Base-by-base conservation (phyloP, 1,139 yeast genomes). In the Blastobotrys raffinosifermentans region DNA sequence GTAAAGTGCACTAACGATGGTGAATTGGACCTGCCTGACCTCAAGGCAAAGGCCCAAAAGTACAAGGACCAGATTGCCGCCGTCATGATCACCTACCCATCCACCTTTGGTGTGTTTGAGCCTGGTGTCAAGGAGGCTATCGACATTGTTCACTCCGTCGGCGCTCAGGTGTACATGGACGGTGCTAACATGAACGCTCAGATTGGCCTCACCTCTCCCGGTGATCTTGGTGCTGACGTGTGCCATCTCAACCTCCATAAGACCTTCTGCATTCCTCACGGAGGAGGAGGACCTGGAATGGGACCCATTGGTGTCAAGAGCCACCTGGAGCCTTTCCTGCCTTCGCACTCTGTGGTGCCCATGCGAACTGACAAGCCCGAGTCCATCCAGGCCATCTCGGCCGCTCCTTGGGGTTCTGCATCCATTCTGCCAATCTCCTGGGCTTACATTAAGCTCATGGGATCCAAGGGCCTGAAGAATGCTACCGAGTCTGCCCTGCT, bases 171-270 rank as follows among this genome's bases (percentile, higher is more conserved):
- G 20, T 91, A 91, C 66, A 72, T 91, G 66, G 98, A 91, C 63
- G 98, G 98, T 59, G 98, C 98, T 44, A 91, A 91, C 65, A 91
- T 91, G 98, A 91, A 91, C 60, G 98, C 98, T 0, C 98, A 91
- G 64, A 95, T 91, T 38, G 98, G 98, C 19, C 72, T 91, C 46
- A 91, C 97, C 0, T 84, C 95, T 9, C 98, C 98, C 11, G 98
- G 97, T 43, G 96, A 87, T 58, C 70, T 91, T 54, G 97, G 96
- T 38, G 97, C 97, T n/a, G 98, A 91, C 64, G 97, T 91, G 32
- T 91, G 98, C 64, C 98, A 91, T 58, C 73, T 91, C 67, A 91
- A 91, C 61, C 72, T 91, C 58, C 98, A 91, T 70, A 91, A 91
- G 68, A 91, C 98, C 1, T 91, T 91, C 69, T 91, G 97, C 34